Base-by-base conservation (phyloP, 768 basidiomycete genomes). In the Ramaria rubella region DNA sequence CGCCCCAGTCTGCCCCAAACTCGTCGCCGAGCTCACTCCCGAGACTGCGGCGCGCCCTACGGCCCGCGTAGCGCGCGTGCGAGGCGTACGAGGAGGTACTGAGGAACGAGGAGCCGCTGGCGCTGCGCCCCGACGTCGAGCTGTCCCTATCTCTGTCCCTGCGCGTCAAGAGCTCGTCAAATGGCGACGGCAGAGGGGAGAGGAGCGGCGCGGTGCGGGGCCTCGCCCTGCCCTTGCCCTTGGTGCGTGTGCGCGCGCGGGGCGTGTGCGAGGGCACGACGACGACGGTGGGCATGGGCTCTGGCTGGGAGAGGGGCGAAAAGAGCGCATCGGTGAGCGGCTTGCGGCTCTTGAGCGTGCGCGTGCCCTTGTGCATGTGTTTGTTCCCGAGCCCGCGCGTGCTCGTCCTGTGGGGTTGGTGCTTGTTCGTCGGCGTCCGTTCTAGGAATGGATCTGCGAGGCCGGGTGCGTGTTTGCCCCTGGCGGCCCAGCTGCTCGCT, bases 11-110 rank as follows among this genome's bases (percentile, higher is more conserved):
- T 15, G 76, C 74, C 4, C 73, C 74, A 19, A 79, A 74, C 62
- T 81, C 77, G 55, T 71, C 75, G 27, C 79, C 82, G 1, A 90
- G 73, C 67, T 87, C 84, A 52, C 75, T 76, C 55, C 79, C 79
- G 1, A 86, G 73, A 2, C 81, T 75, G 11, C 66, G 71, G 4
- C 48, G 46, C 46, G 26, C 23, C 4, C 29, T 48, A 17, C 24
- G 46, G n/a, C 46, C 12, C 21, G 46, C 26, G 14, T 12, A 27
- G 26, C 46, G 46, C 4, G 46, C 26, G 23, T 24, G 23, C 5
- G 46, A 48, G 8, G 46, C 46, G 17, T 42, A 42, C 17, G 40
- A 42, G n/a, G 40, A 42, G 7, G 40, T 42, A 24, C n/a, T 15
- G 46, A 48, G 46, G 24, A 5, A 48, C 26, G 46, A 48, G 15